These are phyloP conservation scores for Karstenula rhodostoma DNA, from an alignment of 2,329 filamentous ascomycete genomes.

Conservation along the genomic window DNA sequence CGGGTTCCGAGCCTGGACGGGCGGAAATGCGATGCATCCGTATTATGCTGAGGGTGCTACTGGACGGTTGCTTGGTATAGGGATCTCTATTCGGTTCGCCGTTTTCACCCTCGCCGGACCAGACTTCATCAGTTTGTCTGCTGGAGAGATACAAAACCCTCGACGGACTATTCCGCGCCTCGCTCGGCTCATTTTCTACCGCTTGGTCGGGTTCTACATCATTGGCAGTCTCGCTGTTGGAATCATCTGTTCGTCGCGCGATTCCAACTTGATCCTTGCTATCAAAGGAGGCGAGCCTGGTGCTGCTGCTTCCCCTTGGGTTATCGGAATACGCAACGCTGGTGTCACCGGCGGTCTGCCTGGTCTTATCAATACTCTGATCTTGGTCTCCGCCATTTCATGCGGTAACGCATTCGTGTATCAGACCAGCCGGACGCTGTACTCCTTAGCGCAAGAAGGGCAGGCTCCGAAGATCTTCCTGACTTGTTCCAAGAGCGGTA, in stretches of 20 bases:
- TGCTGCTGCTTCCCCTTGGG: conserved; percentile 47
- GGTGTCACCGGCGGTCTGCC: conserved; percentile 72
- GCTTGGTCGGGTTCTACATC: conserved; percentile 59
- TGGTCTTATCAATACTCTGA: conserved; percentile 77
- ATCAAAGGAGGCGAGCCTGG: conserved; percentile 50
- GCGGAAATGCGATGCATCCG: conserved; percentile 60
- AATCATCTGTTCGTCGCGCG: background rate
- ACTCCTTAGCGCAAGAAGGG: conserved; percentile 57
- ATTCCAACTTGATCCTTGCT: background rate
- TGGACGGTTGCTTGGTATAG: conserved; percentile 72
- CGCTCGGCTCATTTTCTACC: conserved; percentile 63
- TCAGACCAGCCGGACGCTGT: conserved; percentile 61
- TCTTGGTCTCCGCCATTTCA: conserved; percentile 76
- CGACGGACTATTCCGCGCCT: conserved; percentile 61
- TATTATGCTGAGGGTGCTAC: conserved; percentile 62
- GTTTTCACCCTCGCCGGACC: conserved; percentile 47
- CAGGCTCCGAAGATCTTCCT: conserved; percentile 63
- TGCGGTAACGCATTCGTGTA: conserved; percentile 73
- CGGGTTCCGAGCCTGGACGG: conserved; percentile 74
- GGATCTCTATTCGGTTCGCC: conserved; percentile 63
- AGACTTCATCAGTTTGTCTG: conserved; percentile 47
- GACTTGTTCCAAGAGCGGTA: conserved; percentile 56
- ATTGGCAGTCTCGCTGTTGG: conserved; percentile 49
- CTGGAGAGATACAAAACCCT: conserved; percentile 46
- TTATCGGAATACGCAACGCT: conserved; percentile 74